Evolutionary conservation across 352 stramenopile species (phyloP).

Genomic region (Phytophthora citricola): DNA sequence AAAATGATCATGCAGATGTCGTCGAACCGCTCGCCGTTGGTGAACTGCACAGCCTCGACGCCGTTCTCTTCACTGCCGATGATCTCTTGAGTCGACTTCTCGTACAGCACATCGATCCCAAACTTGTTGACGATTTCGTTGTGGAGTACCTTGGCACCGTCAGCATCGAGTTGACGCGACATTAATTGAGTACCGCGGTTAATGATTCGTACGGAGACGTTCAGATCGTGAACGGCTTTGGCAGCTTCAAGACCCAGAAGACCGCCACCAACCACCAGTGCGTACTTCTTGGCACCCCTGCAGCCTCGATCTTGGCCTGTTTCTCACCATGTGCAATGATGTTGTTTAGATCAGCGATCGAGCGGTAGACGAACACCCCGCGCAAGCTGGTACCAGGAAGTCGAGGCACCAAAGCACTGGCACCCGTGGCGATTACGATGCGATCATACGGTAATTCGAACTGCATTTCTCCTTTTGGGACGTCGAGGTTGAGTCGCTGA

Average conservation of each 20-base stretch:
- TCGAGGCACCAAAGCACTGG: conserved; percentile 85
- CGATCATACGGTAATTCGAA: conserved; percentile 85
- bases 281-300: conserved; percentile 43
- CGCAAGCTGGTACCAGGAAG: conserved; percentile 83
- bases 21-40: conserved; percentile 76
- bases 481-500: conserved; percentile 23
- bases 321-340: conserved; percentile 89
- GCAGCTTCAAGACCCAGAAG: conserved; percentile 88
- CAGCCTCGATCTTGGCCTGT: conserved; percentile 37
- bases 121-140: conserved; percentile 89
- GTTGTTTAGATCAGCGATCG: conserved; percentile 91
- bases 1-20: conserved; percentile 94
- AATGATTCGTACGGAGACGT: conserved; percentile 89
- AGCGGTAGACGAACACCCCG: conserved; percentile 95
- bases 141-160: conserved; percentile 89
- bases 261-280: conserved; percentile 74
- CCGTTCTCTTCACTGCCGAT: conserved; percentile 51
- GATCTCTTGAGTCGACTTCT: conserved; percentile 81
- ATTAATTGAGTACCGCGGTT: conserved; percentile 93
- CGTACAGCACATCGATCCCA: conserved; percentile 88
- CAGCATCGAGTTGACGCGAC: conserved; percentile 93
- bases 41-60: conserved; percentile 81
- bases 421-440: conserved; percentile 91
- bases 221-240: conserved; percentile 92
- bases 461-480: conserved; percentile 40